A percentile compares a stretch with the other conserved stretches of the same genome.
Evolutionary conservation across 192 early-diverging fungal genomes (phyloP).

Genomic region (Coemansia sp.): DNA sequence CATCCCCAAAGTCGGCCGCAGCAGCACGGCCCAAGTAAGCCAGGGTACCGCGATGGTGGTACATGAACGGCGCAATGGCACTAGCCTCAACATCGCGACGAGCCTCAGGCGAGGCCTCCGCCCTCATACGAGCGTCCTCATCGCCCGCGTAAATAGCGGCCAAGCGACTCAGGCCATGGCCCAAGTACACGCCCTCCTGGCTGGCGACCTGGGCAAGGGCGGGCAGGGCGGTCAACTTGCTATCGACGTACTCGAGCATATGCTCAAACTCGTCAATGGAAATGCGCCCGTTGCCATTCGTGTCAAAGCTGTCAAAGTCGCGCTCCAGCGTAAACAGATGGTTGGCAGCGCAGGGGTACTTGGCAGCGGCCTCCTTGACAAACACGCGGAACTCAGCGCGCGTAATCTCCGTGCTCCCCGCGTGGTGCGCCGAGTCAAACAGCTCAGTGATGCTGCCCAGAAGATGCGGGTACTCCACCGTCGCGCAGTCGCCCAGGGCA

Average conservation of each 20-base stretch:
- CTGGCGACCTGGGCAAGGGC: constrained; percentile 88
- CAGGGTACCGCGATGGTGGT: constrained; percentile 65
- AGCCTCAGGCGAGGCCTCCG: neutral
- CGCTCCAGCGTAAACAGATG: constrained; percentile 40
- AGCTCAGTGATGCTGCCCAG: constrained; percentile 37
- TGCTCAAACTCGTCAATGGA: constrained; percentile 29
- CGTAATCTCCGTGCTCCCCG: constrained; percentile 29
- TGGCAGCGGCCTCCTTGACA: constrained; percentile 14
- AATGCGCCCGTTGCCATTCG: constrained; percentile 31
- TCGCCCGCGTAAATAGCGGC: constrained; percentile 2
- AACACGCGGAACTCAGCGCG: constrained; percentile 33
- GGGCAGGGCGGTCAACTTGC: constrained; percentile 68
- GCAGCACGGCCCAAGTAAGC: constrained; percentile 64
- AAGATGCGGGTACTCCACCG: constrained; percentile 63
- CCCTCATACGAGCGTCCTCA: neutral
- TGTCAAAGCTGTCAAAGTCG: constrained; percentile 41
- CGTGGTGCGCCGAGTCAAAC: constrained; percentile 37
- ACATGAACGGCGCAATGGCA: constrained; percentile 59
- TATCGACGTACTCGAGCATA: constrained; percentile 49
- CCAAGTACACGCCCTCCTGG: constrained; percentile 84
- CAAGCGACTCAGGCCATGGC: constrained; percentile 59
- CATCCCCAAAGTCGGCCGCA: constrained; percentile 52
- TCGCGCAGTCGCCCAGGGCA: constrained; percentile 88
- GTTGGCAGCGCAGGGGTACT: constrained; percentile 33
- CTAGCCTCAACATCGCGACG: constrained; percentile 8